Evolutionary conservation across 768 basidiomycete genomes (phyloP).

Genomic region (Pulveroboletus sp.): DNA sequence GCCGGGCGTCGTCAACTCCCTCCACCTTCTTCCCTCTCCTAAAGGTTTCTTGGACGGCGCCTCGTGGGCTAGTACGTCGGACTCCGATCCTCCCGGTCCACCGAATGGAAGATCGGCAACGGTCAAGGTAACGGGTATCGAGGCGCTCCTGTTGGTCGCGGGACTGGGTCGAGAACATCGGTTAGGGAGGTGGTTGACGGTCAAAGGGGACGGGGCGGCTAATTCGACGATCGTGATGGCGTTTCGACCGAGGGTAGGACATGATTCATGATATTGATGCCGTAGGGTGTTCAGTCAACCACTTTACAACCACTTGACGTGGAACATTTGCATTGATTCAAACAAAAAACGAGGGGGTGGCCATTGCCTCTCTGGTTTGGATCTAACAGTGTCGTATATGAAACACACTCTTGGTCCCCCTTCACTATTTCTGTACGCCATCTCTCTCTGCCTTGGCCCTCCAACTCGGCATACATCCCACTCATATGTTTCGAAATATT

Average conservation of each 20-base stretch:
- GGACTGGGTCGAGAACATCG: conserved; percentile 87
- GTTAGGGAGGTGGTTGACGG: conserved; percentile 82
- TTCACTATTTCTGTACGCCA: too few species aligned
- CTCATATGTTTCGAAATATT: conserved; percentile 68
- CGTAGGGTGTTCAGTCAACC: too few species aligned
- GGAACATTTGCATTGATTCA: too few species aligned
- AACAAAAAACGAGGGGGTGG: too few species aligned
- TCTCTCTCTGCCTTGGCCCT: conserved; percentile 36
- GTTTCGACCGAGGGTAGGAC: conserved; percentile 37
- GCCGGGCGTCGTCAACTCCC: conserved; percentile 84
- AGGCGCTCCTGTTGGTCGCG: conserved; percentile 63
- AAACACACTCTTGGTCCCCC: too few species aligned
- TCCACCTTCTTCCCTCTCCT: conserved; percentile 70
- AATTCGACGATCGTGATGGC: conserved; percentile 72
- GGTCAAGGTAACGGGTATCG: conserved; percentile 29
- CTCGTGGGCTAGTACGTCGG: conserved; percentile 34
- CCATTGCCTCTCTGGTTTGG: too few species aligned
- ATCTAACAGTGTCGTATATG: too few species aligned
- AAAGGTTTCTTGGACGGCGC: conserved; percentile 39
- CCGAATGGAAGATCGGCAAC: conserved; percentile 10
- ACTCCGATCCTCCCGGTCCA: background rate
- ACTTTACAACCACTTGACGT: too few species aligned
- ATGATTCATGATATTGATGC: conserved; percentile 4
- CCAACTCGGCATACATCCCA: conserved; percentile 62
- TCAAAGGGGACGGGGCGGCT: conserved; percentile 66